Evolutionary conservation across 768 basidiomycete genomes (phyloP), one percentile per base, ranked within the genome.

Genomic region (Amanita muscaria): DNA sequence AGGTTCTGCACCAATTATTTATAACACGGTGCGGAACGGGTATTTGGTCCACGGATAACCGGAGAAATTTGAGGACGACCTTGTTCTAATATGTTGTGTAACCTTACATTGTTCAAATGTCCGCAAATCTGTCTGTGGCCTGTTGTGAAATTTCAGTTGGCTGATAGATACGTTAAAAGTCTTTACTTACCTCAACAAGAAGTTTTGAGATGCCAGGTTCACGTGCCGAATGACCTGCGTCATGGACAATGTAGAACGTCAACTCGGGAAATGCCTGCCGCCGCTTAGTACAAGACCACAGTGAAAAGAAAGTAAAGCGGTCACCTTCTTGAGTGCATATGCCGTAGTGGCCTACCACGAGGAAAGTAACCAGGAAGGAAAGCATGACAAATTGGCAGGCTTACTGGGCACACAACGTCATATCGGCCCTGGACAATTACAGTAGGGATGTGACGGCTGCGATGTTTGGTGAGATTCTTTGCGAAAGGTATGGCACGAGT

Each of bases 351-450:
- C 74, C 83, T 86, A 45, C 34, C n/a, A n/a, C n/a, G n/a, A n/a
- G n/a, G 3, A 21, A 22, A 39, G 18, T 24, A 43, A 4, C 21
- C 30, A 3, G n/a, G 15, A 19, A n/a, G 24, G 18, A 23, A 38
- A 30, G 5, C 7, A 47, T 27, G 2, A 11, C 9, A 44, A 14
- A n/a, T 2, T 33, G 34, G 27, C 51, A 33, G 51, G 29, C 63
- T 39, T 7, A 89, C 83, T 8, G 90, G 87, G 57, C 91, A 96
- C 37, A 96, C 76, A 11, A 87, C 77, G 53, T 93, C 91, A 55
- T 93, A 93, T 62, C 91, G 72, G 30, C 89, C 88, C 67, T 92
- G 89, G 3, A 91, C 74, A 31, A 88, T 74, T 40, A 83, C 68
- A 7, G 78, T 79, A 15, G 91, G 91, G 52, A 96, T 90, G 64